A percentile compares a stretch with the other conserved stretches of the same genome.
Conservation (phyloP, 2,329 filamentous ascomycete genomes). For the Botrytis pseudocinerea region DNA sequence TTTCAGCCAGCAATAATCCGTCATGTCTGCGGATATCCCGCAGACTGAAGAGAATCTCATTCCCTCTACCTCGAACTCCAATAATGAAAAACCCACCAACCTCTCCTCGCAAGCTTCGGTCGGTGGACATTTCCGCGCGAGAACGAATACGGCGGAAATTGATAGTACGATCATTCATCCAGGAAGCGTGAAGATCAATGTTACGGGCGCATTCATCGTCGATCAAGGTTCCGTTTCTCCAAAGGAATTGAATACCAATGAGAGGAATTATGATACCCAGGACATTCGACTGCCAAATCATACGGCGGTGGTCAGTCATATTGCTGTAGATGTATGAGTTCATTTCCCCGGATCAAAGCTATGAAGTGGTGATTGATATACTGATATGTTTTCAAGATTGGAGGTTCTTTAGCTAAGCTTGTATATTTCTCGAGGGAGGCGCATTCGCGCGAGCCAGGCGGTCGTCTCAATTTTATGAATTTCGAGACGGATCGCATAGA, state of each 20-base stretch:
- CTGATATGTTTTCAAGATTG: conserved; percentile 63
- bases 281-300: conserved; percentile 97
- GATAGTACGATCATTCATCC: conserved; percentile 54
- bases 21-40: conserved; percentile 33
- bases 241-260: conserved; percentile 44
- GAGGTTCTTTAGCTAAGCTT: conserved; percentile 91
- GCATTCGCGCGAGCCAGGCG: conserved; percentile 75
- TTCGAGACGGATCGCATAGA: conserved; percentile 97
- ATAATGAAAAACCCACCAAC: conserved; percentile 25
- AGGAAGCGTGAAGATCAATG: conserved; percentile 87
- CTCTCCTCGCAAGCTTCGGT: conserved; percentile 26
- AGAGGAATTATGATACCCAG: conserved; percentile 68
- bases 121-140: conserved; percentile 29
- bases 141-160: conserved; percentile 43
- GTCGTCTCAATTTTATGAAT: conserved; percentile 89
- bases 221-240: conserved; percentile 69
- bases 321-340: conserved; percentile 83
- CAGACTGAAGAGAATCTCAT: conserved; percentile 24
- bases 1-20: conserved; percentile 28
- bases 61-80: conserved; percentile 16
- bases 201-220: conserved; percentile 93
- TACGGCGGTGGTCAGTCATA: conserved; percentile 91
- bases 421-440: conserved; percentile 95
- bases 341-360: conserved; percentile 19
- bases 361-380: background rate